Percentiles rank a stretch among this genome's conserved stretches.
Evolutionary conservation across 108 stramenopile genomes (phyloP).

Genomic region (Aurantiochytrium sp.): DNA sequence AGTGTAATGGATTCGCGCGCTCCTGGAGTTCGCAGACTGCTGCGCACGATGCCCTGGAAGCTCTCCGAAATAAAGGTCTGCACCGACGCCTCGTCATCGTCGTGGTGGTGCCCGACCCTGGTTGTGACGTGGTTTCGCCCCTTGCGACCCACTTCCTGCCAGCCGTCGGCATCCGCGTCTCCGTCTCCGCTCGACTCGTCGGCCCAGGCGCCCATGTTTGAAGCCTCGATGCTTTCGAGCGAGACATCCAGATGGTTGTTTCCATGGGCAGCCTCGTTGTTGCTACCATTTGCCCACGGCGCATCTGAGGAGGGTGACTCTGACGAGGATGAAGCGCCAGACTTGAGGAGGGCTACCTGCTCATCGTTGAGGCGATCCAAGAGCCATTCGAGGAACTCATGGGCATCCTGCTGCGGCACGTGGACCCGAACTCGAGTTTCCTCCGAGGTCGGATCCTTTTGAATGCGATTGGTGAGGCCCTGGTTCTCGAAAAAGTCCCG

Average conservation of each 20-base stretch:
- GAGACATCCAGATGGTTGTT: too few relatives aligned
- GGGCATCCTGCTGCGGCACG: constrained; percentile 5
- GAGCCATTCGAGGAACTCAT: constrained; percentile 16
- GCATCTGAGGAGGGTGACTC: neutral
- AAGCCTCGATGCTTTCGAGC: too few relatives aligned
- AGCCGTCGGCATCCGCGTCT: neutral
- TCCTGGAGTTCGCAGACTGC: neutral
- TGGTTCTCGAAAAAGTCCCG: neutral
- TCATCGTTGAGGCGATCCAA: neutral
- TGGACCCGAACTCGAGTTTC: neutral
- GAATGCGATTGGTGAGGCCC: neutral
- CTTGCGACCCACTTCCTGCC: neutral
- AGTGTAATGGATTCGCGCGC: neutral
- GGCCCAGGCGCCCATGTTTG: neutral
- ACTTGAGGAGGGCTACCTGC: neutral
- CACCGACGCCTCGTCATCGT: neutral
- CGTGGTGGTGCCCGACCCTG: neutral
- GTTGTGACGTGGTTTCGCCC: neutral
- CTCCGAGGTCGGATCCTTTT: neutral
- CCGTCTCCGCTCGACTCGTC: neutral
- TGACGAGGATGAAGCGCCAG: neutral
- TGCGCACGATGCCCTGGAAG: neutral
- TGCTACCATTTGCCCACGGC: neutral
- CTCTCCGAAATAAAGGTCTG: neutral
- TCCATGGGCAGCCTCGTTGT: neutral